Conservation (phyloP, 768 basidiomycete species). For the Multifurca ochricompacta region DNA sequence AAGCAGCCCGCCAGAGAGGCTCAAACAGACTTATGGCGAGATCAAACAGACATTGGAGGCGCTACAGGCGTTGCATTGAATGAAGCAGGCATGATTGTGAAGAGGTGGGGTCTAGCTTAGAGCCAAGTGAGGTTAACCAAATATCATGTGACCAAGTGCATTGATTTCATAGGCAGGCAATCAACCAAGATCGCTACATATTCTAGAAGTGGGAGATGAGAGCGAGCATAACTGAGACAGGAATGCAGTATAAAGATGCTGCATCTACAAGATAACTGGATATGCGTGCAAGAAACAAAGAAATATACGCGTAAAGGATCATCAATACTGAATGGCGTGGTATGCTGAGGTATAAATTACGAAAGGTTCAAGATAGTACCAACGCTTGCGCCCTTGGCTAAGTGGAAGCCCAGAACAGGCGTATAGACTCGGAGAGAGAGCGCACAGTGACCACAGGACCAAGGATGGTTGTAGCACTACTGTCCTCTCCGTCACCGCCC, state of each 20-base stretch:
- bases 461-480: neutral
- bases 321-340: neutral
- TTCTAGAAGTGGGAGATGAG: neutral
- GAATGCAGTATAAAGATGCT: neutral
- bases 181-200: neutral
- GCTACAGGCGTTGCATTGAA: slow-evolving; percentile 36
- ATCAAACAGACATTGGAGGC: slow-evolving; percentile 35
- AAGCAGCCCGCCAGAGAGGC: slow-evolving; percentile 47
- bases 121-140: neutral
- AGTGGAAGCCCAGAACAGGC: slow-evolving; percentile 9
- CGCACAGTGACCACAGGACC: slow-evolving; percentile 9
- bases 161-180: neutral
- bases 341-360: slow-evolving; percentile 12
- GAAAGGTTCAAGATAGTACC: neutral
- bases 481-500: slow-evolving; percentile 20
- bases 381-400: neutral
- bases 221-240: neutral
- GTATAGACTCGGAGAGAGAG: slow-evolving; percentile 12
- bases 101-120: too few species aligned
- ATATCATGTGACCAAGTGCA: neutral
- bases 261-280: neutral
- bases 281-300: neutral
- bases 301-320: slow-evolving; percentile 1
- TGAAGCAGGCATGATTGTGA: neutral
- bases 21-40: slow-evolving; percentile 39